Evolutionary conservation across 2,329 filamentous ascomycete species (phyloP), one percentile per base, ranked within the genome.

Genomic region (Penicillium nordicum): DNA sequence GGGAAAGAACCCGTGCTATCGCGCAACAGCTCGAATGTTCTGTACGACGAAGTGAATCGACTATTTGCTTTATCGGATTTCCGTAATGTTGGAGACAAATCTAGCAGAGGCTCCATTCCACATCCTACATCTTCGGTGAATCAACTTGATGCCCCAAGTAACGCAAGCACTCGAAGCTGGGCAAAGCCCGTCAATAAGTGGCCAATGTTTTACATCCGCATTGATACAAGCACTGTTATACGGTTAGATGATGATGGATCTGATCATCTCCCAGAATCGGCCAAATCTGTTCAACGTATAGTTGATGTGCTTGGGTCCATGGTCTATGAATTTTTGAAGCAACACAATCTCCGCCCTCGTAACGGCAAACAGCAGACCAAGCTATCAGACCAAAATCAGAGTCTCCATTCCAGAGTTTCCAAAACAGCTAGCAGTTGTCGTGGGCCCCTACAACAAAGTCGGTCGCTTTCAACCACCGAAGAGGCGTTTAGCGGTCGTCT

Each of bases 201-300:
- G 86, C 92, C 93, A 0, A 93, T 93, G 86, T 97, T 96, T 66
- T 88, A 87, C 64, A 75, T 97, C n/a, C 84, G 84, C 29, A 82
- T 96, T 36, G 75, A 79, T 2, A 66, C 81, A 11, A 72, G 78
- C n/a, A 70, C 74, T 18, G 53, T 80, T 12, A 68, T 83, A 1
- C 58, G 56, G 9, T 51, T 69, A 4, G 53, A 57, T 10, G 75
- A 81, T 50, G 76, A 81, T 12, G 76, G 21, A 27, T 53, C 78
- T 29, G 70, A 71, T 50, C 30, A 54, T 25, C 50, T 61, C 36
- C 63, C 68, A 4, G 69, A 69, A 32, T 69, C 71, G 21, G 65
- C 77, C 1, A 78, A 75, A 38, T 76, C 76, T 12, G 60, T 90
- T n/a, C 77, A 82, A 27, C 73, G 78, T 1, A 80, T 90, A 2